phyloP scores from a whole-genome alignment of 2,329 filamentous ascomycete genomes.

The Emydomyces testavorans region DNA sequence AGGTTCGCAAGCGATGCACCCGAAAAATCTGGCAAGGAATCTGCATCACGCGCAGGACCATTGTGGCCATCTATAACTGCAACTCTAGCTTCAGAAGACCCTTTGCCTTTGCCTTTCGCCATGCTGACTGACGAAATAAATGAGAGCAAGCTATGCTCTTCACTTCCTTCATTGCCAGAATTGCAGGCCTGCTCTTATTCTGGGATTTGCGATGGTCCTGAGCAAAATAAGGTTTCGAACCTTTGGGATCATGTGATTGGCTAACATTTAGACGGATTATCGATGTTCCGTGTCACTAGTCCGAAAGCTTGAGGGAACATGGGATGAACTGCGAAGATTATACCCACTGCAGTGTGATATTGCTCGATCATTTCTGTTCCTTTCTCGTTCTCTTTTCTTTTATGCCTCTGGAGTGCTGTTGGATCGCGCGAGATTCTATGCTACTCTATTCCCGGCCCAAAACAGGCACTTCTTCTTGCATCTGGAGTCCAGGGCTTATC shows the following conservation, averaged over 20 bases:
- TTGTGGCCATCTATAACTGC: slow-evolving; percentile 16
- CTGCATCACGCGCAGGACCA: slow-evolving; percentile 18
- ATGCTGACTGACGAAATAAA: slow-evolving; percentile 17
- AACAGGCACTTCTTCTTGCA: neutral
- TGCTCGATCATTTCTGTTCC: neutral
- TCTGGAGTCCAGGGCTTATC: neutral
- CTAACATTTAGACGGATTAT: neutral
- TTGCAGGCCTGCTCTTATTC: neutral
- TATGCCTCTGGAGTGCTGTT: neutral
- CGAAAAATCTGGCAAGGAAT: slow-evolving; percentile 27
- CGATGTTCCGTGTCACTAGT: neutral
- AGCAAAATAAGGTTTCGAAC: neutral
- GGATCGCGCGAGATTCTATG: slow-evolving; percentile 1
- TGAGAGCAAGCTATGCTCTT: neutral
- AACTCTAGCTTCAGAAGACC: slow-evolving; percentile 22
- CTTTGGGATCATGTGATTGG: neutral
- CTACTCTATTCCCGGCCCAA: neutral
- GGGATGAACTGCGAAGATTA: too few relatives aligned
- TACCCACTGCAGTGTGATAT: too few relatives aligned
- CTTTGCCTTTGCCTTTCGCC: slow-evolving; percentile 31
- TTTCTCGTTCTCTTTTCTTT: neutral
- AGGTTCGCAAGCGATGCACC: slow-evolving; percentile 32
- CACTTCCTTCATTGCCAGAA: neutral
- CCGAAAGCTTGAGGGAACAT: neutral
- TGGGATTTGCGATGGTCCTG: slow-evolving; percentile 2